Base-by-base conservation (phyloP, 1,139 yeast species). In the Debaryomyces udenii region DNA sequence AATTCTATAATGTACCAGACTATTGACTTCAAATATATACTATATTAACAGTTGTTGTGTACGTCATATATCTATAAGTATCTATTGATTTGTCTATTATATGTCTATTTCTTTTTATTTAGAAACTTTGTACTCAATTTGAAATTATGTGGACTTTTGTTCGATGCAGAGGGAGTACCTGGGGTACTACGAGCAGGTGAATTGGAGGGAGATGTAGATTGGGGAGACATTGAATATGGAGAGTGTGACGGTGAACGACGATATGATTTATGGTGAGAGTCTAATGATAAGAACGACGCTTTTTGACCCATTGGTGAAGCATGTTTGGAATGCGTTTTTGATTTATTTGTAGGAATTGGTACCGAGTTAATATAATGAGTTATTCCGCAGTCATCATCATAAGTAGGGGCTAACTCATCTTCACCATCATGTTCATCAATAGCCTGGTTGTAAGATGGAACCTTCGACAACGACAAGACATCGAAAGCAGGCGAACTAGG, bases 391-490 rank as follows among this genome's bases (percentile, higher is more conserved):
- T 34, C 31, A 26, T 26, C 37, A 17, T 31, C 38, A 15, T 44
- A 44, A 14, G 35, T 47, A 1, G 75, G 75, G 2, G 74, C 66
- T 37, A 64, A 63, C 28, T 61, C 70, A 3, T 56, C 40, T n/a
- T 48, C 55, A 18, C 58, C 63, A 9, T 57, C 62, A 28, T 61
- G 64, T 27, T 57, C 65, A 20, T 64, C 68, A 15, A 68, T 45
- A 0, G 75, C 74, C 38, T 64, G 66, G 11, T 55, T 59, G 43
- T 70, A 70, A 2, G 72, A 55, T 0, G 76, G 76, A 3, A 66
- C 66, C 30, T 58, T 53, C 38, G 62, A 59, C 15, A 66, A 53
- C 9, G 52, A 42, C 6, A 49, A 46, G 14, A 59, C 52, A 32
- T 62, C 66, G 33, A 65, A 41, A 11, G 41, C 43, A 2, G 57